Evolutionary conservation across 2,329 filamentous ascomycete species (phyloP).

Genomic region (Dactylellina haptotyla): DNA sequence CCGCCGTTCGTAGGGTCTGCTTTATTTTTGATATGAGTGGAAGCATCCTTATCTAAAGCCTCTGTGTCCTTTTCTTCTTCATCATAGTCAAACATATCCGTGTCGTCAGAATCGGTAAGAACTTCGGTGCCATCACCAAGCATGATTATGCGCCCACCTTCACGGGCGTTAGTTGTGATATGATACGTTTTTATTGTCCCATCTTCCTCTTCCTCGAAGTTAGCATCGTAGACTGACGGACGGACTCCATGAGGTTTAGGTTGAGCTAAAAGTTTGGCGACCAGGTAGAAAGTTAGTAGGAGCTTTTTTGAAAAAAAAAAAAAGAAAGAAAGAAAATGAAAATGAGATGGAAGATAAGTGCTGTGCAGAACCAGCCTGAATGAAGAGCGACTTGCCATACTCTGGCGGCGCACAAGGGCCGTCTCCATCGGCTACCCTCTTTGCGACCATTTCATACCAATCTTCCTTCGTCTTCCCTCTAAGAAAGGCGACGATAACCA

Average conservation of each 20-base stretch:
- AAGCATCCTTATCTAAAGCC: slow-evolving; percentile 58
- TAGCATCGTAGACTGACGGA: slow-evolving; percentile 69
- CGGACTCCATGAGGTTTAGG: slow-evolving; percentile 68
- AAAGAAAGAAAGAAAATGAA: background rate
- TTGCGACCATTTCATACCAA: slow-evolving; percentile 96
- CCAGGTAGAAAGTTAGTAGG: slow-evolving; percentile 17
- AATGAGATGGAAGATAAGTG: background rate
- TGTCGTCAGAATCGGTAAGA: slow-evolving; percentile 85
- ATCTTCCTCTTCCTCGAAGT: slow-evolving; percentile 67
- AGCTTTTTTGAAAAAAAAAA: background rate
- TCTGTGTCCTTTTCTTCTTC: slow-evolving; percentile 65
- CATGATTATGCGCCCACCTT: slow-evolving; percentile 84
- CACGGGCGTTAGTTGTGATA: slow-evolving; percentile 30
- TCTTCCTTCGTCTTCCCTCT: slow-evolving; percentile 89
- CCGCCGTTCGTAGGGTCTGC: background rate
- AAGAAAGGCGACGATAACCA: slow-evolving; percentile 88
- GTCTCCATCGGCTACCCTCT: slow-evolving; percentile 93
- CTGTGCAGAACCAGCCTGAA: slow-evolving; percentile 18
- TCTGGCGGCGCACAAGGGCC: slow-evolving; percentile 98
- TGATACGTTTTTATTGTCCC: slow-evolving; percentile 59
- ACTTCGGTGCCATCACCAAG: slow-evolving; percentile 95
- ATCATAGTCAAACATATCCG: slow-evolving; percentile 93
- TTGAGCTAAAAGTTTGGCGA: slow-evolving; percentile 57
- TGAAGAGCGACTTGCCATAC: slow-evolving; percentile 84
- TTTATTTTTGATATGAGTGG: slow-evolving; percentile 2